Conservation (phyloP, 1,284 basidiomycete species). For the Coriolopsis trogii region DNA sequence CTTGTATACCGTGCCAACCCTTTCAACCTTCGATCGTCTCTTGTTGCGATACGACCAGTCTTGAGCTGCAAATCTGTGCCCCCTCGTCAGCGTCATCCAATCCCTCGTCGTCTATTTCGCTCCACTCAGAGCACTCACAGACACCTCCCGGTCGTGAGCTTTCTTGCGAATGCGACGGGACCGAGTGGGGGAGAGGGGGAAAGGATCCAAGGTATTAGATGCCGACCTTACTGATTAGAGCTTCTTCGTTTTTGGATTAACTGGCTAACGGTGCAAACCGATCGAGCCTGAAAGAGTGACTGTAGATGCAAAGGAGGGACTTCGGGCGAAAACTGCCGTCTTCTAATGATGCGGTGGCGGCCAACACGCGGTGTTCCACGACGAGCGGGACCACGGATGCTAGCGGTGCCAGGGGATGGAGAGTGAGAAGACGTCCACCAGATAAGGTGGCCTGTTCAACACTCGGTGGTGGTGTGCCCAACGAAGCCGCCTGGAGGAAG, state of each 20-base stretch:
- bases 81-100: slow-evolving; percentile 23
- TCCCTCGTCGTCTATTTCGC: slow-evolving; percentile 9
- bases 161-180: slow-evolving; percentile 22
- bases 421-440: slow-evolving; percentile 21
- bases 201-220: slow-evolving; percentile 25
- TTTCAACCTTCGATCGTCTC: slow-evolving; percentile 19
- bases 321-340: slow-evolving; percentile 26
- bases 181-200: slow-evolving; percentile 5
- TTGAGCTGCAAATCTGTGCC: slow-evolving; percentile 22
- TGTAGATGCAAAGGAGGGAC: slow-evolving; percentile 28
- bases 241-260: slow-evolving; percentile 17
- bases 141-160: slow-evolving; percentile 16
- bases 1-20: slow-evolving; percentile 15
- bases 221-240: slow-evolving; percentile 28
- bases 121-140: slow-evolving; percentile 22
- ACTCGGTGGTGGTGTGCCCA: slow-evolving; percentile 18
- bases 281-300: slow-evolving; percentile 28
- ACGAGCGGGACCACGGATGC: slow-evolving; percentile 11
- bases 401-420: slow-evolving; percentile 14
- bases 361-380: slow-evolving; percentile 19
- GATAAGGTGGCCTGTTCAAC: slow-evolving; percentile 22
- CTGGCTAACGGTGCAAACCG: slow-evolving; percentile 10
- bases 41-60: slow-evolving; percentile 16
- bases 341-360: slow-evolving; percentile 24
- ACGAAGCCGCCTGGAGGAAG: slow-evolving; percentile 23